These are phyloP conservation scores for Salvia rosmarinus DNA, from an alignment of 257 asterid species.

Conservation along the genomic window DNA sequence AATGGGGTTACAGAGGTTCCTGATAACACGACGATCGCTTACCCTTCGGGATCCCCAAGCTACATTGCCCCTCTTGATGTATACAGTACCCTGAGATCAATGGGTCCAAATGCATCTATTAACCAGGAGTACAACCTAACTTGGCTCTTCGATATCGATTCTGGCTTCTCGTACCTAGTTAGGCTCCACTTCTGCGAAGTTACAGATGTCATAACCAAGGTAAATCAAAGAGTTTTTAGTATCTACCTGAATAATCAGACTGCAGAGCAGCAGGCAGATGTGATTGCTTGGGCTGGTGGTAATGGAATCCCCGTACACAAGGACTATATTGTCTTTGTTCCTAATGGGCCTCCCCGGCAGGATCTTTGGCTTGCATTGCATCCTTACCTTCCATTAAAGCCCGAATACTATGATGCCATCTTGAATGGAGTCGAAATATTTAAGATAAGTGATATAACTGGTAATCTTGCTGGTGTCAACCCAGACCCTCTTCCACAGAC, in stretches of 20 bases:
- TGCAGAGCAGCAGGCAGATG: conserved; percentile 51
- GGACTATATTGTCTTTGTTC: conserved; percentile 67
- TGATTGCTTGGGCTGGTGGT: conserved; percentile 50
- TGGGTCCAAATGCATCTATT: conserved; percentile 52
- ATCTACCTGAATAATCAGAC: conserved; percentile 55
- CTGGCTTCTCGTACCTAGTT: conserved; percentile 58
- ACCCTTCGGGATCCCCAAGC: conserved; percentile 45
- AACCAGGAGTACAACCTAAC: conserved; percentile 51
- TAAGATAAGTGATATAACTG: conserved; percentile 56
- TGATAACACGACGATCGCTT: conserved; percentile 39
- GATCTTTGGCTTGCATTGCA: conserved; percentile 74
- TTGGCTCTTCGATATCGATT: conserved; percentile 49
- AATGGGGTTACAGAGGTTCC: conserved; percentile 45
- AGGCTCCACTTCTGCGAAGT: conserved; percentile 68
- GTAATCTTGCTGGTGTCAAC: conserved; percentile 86
- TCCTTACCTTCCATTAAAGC: conserved; percentile 41
- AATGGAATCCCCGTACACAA: conserved; percentile 60
- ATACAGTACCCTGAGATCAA: conserved; percentile 48
- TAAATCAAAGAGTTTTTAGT: conserved; percentile 50
- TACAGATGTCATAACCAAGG: conserved; percentile 36
- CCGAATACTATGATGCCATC: conserved; percentile 68
- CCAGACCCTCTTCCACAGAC: conserved; percentile 65
- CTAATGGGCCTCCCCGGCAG: conserved; percentile 61
- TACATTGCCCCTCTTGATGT: conserved; percentile 59
- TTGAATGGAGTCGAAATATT: conserved; percentile 86